These are phyloP conservation scores for Meira nashicola DNA, from an alignment of 1,284 basidiomycete species.

Conservation along the genomic window DNA sequence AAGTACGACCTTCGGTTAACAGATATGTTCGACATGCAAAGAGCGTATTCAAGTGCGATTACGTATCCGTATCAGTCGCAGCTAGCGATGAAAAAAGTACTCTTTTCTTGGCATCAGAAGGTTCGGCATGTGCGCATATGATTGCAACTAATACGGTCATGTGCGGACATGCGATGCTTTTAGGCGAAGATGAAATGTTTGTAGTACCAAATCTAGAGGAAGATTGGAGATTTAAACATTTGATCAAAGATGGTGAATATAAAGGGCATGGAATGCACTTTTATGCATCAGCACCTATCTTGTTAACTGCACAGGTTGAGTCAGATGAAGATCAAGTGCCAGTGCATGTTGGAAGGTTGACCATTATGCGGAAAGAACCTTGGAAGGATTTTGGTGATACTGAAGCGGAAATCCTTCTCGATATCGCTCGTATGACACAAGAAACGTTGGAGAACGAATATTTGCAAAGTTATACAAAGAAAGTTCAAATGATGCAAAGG, in stretches of 20 bases:
- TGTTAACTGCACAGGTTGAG: constrained; percentile 18
- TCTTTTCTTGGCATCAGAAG: constrained; percentile 27
- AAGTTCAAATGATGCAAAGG: constrained; percentile 28
- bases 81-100: constrained; percentile 22
- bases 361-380: constrained; percentile 27
- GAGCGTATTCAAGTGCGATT: constrained; percentile 26
- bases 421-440: constrained; percentile 31
- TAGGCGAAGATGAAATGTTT: constrained; percentile 27
- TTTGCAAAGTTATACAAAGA: constrained; percentile 19
- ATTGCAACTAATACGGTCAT: constrained; percentile 17
- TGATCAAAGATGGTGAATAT: neutral
- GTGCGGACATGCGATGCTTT: constrained; percentile 37
- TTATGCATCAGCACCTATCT: constrained; percentile 36
- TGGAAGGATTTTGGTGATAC: constrained; percentile 25
- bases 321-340: constrained; percentile 19
- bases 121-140: constrained; percentile 15
- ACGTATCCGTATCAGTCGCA: constrained; percentile 29
- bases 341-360: constrained; percentile 32
- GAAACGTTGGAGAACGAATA: constrained; percentile 36
- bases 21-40: constrained; percentile 10
- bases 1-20: neutral
- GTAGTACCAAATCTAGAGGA: constrained; percentile 24
- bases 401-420: constrained; percentile 25
- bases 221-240: constrained; percentile 35
- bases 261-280: constrained; percentile 17